These are phyloP conservation scores for Choanephora cucurbitarum DNA, from an alignment of 371 early-diverging fungal genomes.

Conservation along the genomic window DNA sequence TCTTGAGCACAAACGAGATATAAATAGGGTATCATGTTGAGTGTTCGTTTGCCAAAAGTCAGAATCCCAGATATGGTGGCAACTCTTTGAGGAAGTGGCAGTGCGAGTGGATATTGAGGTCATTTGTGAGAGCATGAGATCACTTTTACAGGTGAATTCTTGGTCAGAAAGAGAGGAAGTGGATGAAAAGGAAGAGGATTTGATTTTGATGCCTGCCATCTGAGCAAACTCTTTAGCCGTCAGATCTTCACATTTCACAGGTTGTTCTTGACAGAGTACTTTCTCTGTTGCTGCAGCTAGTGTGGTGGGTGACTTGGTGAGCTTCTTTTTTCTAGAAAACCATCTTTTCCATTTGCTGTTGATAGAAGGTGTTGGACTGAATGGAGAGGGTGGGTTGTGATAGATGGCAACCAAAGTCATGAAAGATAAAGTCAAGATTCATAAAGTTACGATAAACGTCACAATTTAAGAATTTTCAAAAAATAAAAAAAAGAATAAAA, in stretches of 20 bases:
- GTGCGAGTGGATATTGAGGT: conserved; percentile 24
- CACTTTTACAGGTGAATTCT: not conserved
- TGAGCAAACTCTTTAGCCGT: conserved; percentile 52
- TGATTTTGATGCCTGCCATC: conserved; percentile 44
- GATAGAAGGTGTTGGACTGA: conserved; percentile 5
- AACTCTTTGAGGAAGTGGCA: conserved; percentile 26
- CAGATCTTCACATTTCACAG: conserved; percentile 40
- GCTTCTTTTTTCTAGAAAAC: conserved; percentile 12
- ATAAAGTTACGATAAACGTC: conserved; percentile 15
- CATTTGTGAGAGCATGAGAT: conserved; percentile 23
- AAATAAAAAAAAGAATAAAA: conserved; percentile 9
- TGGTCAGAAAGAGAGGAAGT: not conserved
- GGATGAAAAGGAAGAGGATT: conserved; percentile 2
- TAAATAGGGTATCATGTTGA: conserved; percentile 23
- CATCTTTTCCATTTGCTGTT: conserved; percentile 28
- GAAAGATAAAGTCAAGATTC: conserved; percentile 13
- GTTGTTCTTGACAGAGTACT: conserved; percentile 27
- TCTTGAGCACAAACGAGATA: conserved; percentile 21
- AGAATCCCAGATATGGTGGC: conserved; percentile 46
- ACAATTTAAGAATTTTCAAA: not conserved
- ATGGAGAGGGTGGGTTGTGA: conserved; percentile 15
- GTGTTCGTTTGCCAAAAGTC: conserved; percentile 37
- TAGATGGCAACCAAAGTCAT: conserved; percentile 28
- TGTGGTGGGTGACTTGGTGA: conserved; percentile 20
- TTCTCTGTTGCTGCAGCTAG: conserved; percentile 46